Conservation (phyloP, 192 early-diverging fungal species). For the Backusella sp. region DNA sequence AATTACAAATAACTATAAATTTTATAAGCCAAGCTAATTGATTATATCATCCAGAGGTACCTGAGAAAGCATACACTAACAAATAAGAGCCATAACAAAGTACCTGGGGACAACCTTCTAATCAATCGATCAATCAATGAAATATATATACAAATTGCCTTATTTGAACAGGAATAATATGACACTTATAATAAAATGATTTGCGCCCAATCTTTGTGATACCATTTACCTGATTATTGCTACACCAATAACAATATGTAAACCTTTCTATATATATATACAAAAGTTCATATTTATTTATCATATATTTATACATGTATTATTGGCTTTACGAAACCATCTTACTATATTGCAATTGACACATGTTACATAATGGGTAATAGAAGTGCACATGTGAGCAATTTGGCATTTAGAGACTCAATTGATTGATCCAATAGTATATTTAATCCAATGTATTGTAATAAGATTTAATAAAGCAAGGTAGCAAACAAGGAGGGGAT, state of each 20-base stretch:
- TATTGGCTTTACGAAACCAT: too few species aligned
- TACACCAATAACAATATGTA: background rate
- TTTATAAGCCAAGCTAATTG: background rate
- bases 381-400: background rate
- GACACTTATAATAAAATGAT: background rate
- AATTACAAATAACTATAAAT: too few species aligned
- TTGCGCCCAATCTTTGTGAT: background rate
- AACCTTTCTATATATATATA: background rate
- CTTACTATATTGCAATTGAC: background rate
- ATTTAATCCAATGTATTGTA: background rate
- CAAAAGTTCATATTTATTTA: background rate
- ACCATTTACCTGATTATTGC: background rate
- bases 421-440: background rate
- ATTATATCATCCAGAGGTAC: background rate
- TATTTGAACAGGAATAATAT: background rate
- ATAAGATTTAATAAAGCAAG: background rate
- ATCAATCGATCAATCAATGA: background rate
- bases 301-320: background rate
- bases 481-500: too few species aligned
- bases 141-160: background rate
- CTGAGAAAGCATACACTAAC: too few species aligned
- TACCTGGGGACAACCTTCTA: background rate
- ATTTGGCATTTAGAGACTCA: background rate
- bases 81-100: background rate
- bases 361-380: background rate